These are phyloP conservation scores for Linum usitatissimum DNA, from an alignment of 345 rosid species.

Conservation along the genomic window DNA sequence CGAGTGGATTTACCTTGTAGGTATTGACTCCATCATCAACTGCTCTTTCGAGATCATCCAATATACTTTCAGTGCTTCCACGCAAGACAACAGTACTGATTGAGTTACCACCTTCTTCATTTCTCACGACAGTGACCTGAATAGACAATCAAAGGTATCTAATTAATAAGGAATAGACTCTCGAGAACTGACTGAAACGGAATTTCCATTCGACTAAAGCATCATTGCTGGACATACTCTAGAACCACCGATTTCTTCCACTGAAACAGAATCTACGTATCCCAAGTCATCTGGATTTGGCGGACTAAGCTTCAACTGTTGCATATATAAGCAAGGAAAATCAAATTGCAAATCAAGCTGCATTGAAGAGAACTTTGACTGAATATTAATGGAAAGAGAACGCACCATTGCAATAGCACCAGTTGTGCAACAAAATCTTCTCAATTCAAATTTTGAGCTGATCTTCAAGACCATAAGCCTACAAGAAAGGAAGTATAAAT, in stretches of 20 bases:
- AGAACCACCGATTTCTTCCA: conserved; percentile 91
- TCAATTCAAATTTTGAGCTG: conserved; percentile 93
- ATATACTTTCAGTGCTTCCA: conserved; percentile 90
- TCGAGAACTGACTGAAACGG: background rate
- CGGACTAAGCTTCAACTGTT: conserved; percentile 81
- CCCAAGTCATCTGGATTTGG: conserved; percentile 91
- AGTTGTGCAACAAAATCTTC: conserved; percentile 90
- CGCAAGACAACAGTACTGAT: conserved; percentile 80
- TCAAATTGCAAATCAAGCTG: conserved; percentile 8
- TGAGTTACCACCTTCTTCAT: conserved; percentile 89
- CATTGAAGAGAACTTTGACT: conserved; percentile 3
- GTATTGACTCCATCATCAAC: conserved; percentile 99
- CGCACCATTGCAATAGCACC: conserved; percentile 82
- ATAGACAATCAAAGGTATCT: background rate
- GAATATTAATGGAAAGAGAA: conserved; percentile 4
- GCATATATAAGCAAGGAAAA: conserved; percentile 7
- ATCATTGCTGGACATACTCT: conserved; percentile 52
- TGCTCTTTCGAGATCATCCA: conserved; percentile 99
- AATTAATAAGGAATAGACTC: background rate
- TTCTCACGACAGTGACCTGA: conserved; percentile 77
- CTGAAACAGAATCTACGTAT: conserved; percentile 73
- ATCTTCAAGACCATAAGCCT: conserved; percentile 95
- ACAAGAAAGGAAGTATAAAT: conserved; percentile 16
- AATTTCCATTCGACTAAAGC: background rate
- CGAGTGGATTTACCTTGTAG: conserved; percentile 59